Evolutionary conservation across 805 yeast species (phyloP).

Genomic region (Suhomyces sp.): DNA sequence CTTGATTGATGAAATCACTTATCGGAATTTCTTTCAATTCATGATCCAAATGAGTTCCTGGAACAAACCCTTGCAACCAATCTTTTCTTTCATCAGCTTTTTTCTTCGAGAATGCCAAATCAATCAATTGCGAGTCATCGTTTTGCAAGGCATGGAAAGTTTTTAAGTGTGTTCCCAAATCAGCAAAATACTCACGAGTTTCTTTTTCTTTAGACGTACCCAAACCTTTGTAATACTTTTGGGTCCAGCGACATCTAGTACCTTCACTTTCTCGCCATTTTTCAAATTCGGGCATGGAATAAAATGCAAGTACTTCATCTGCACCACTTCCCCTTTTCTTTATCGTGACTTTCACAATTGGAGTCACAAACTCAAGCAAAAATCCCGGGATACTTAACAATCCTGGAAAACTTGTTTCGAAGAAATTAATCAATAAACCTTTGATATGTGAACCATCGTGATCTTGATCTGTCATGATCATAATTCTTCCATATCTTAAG

Average conservation of each 20-base stretch:
- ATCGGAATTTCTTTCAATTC: conserved; percentile 76
- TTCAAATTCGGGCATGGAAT: conserved; percentile 95
- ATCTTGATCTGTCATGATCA: conserved; percentile 99
- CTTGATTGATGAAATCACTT: conserved; percentile 91
- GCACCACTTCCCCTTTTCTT: conserved; percentile 56
- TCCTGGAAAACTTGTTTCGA: conserved; percentile 94
- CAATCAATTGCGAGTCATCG: conserved; percentile 75
- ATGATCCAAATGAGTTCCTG: conserved; percentile 91
- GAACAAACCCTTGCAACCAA: conserved; percentile 88
- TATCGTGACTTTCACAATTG: conserved; percentile 87
- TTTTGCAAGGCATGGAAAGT: conserved; percentile 78
- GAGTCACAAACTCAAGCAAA: conserved; percentile 90
- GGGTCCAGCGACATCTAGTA: conserved; percentile 72
- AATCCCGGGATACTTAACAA: conserved; percentile 87
- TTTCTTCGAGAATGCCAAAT: conserved; percentile 90
- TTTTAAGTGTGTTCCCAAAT: conserved; percentile 82
- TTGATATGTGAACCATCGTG: conserved; percentile 98
- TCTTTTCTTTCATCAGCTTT: conserved; percentile 97
- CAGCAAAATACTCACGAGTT: conserved; percentile 83
- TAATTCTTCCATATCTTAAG: conserved; percentile 90
- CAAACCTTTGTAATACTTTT: conserved; percentile 96
- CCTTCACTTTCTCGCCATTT: conserved; percentile 89
- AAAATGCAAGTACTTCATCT: conserved; percentile 67
- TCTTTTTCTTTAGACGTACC: conserved; percentile 89
- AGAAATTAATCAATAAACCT: conserved; percentile 88